Conservation (phyloP, 768 basidiomycete species). For the Strobilomyces echinocephalus region DNA sequence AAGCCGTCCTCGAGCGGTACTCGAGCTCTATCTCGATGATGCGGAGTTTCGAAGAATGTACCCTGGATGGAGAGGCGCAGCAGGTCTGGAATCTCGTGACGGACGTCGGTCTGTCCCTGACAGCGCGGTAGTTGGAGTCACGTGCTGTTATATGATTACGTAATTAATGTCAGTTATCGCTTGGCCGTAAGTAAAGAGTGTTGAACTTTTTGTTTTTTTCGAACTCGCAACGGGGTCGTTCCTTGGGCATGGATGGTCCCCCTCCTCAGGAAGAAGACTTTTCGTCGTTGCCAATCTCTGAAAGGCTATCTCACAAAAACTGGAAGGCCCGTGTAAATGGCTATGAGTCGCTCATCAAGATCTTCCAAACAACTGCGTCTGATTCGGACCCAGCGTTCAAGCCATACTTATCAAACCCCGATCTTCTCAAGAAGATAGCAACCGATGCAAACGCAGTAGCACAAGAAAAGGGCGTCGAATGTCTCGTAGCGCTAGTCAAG, state of each 20-base stretch:
- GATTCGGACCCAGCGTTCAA: constrained; percentile 93
- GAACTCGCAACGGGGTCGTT: constrained; percentile 5
- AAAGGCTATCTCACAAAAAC: constrained; percentile 89
- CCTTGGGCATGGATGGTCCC: constrained; percentile 73
- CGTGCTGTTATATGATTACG: constrained; percentile 23
- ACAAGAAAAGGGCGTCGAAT: constrained; percentile 96
- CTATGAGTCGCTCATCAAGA: constrained; percentile 83
- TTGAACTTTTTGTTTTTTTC: constrained; percentile 11
- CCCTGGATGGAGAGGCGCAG: constrained; percentile 48
- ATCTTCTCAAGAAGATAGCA: constrained; percentile 79
- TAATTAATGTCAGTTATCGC: constrained; percentile 18
- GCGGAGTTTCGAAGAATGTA: constrained; percentile 38
- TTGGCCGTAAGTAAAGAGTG: not conserved
- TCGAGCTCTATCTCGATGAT: constrained; percentile 39
- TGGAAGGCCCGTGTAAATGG: constrained; percentile 98
- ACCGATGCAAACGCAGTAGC: constrained; percentile 94
- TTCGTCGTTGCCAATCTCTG: constrained; percentile 66
- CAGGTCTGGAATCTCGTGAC: constrained; percentile 56
- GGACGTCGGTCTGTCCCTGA: constrained; percentile 54
- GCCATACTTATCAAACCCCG: constrained; percentile 75
- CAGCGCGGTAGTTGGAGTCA: constrained; percentile 30
- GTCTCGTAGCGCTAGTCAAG: constrained; percentile 78
- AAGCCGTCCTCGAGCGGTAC: constrained; percentile 49
- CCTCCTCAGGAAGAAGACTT: constrained; percentile 95
- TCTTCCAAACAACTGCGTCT: constrained; percentile 83